Conservation (phyloP, 2,329 filamentous ascomycete genomes). For the Trichoderma koningiopsis region DNA sequence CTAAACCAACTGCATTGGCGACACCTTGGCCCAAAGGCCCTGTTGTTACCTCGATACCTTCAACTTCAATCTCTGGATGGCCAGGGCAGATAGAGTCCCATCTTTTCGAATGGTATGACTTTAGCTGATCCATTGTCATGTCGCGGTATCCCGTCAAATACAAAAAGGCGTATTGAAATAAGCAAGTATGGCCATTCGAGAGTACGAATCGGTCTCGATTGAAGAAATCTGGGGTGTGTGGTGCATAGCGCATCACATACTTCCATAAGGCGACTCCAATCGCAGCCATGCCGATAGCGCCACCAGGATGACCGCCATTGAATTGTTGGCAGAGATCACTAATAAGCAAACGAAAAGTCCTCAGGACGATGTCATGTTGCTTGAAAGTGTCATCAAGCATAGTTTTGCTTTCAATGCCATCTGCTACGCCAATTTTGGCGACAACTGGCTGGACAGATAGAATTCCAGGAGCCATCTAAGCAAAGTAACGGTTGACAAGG, state of each 20-base stretch:
- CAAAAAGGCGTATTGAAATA: constrained; percentile 57
- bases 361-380: not conserved
- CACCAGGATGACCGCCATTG: constrained; percentile 37
- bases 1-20: constrained; percentile 62
- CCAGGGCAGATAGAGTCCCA: constrained; percentile 55
- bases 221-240: constrained; percentile 57
- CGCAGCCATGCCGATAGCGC: constrained; percentile 62
- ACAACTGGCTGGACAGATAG: not conserved
- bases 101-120: constrained; percentile 49
- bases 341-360: constrained; percentile 12
- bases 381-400: not conserved
- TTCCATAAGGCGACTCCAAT: constrained; percentile 64
- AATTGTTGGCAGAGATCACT: constrained; percentile 21
- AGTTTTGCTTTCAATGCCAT: not conserved
- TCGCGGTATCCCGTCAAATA: constrained; percentile 56
- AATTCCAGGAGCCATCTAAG: constrained; percentile 7
- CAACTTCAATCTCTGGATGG: constrained; percentile 60
- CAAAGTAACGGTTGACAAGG: not conserved
- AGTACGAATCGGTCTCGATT: constrained; percentile 65
- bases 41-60: constrained; percentile 61
- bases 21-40: constrained; percentile 62
- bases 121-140: constrained; percentile 60
- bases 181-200: constrained; percentile 60
- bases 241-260: constrained; percentile 63
- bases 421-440: not conserved